These are phyloP conservation scores for Anethum foeniculum DNA, from an alignment of 140 eudicot species.

Conservation along the genomic window DNA sequence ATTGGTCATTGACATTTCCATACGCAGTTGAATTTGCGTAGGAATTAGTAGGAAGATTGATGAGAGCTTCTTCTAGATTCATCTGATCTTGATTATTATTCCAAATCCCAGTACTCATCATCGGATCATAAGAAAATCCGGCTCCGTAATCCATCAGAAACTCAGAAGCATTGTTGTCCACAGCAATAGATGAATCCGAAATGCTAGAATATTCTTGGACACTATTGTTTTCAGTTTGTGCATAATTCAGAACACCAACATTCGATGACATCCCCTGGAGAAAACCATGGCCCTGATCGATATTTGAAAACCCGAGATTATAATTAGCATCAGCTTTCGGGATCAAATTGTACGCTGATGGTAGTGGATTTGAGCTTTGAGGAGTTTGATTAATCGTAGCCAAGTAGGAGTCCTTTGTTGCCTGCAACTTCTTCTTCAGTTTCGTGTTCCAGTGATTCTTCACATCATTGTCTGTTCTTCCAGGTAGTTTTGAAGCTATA, in stretches of 20 bases:
- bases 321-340: neutral
- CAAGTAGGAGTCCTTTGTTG: constrained; percentile 4
- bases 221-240: neutral
- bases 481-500: constrained; percentile 7
- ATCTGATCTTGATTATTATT: neutral
- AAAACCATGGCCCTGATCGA: neutral
- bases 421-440: constrained; percentile 2
- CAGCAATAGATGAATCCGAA: neutral
- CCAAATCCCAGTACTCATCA: constrained; percentile 2
- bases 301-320: neutral
- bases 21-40: constrained; percentile 2
- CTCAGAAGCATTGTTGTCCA: constrained; percentile 3
- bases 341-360: neutral
- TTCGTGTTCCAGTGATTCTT: constrained; percentile 15
- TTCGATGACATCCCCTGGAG: neutral
- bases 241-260: neutral
- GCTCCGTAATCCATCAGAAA: neutral
- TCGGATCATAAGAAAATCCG: neutral
- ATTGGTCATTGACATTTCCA: constrained; percentile 10
- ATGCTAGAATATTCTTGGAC: neutral
- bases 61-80: neutral
- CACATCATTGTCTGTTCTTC: constrained; percentile 15
- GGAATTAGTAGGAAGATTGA: constrained; percentile 3
- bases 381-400: neutral
- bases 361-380: neutral